Base-by-base conservation (phyloP, 257 asterid species). In the Nicotiana undulata region DNA sequence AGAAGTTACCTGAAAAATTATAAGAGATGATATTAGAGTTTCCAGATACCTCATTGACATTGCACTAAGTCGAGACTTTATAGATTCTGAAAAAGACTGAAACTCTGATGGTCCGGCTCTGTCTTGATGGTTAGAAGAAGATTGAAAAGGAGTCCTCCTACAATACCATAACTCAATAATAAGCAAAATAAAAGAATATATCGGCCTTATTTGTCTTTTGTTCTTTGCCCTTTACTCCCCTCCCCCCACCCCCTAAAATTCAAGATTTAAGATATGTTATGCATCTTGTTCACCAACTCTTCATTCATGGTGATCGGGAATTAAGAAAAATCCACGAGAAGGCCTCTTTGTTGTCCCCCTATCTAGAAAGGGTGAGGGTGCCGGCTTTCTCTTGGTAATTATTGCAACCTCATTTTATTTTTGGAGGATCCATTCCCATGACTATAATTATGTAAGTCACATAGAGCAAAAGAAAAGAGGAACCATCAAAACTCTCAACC, bases 41-140 rank as follows among this genome's bases (percentile, higher is more conserved):
- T 65, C 16, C 51, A 52, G 37, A 32, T 89, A 93, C 98, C 96
- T 95, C 56, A 85, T 84, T 83, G 98, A 93, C 86, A 91, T 85
- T 77, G 99, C 85, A 88, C 86, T 74, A 79, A 95, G 80, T 46
- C 97, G 96, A 44, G 97, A 87, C 86, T 93, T 95, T 24, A 95
- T 80, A 65, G 93, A 86, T 52, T 91, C 98, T 4, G 97, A 91
- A 81, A 95, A 87, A 58, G 95, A 84, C 83, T 91, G 96, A 28
- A 95, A 82, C 85, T 91, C 98, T 24, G 97, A 95, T 61, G 98
- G 90, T 81, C 98, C 97, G 79, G 91, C 95, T 89, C 92, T 83
- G 84, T 92, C 93, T 85, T 91, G 97, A 83, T 84, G 86, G 84
- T 80, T 85, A 6, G 94, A 91, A 51, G 93, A 90, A 70, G 90